Conservation (phyloP, 2,329 filamentous ascomycete genomes). For the Zymoseptoria ardabiliae region DNA sequence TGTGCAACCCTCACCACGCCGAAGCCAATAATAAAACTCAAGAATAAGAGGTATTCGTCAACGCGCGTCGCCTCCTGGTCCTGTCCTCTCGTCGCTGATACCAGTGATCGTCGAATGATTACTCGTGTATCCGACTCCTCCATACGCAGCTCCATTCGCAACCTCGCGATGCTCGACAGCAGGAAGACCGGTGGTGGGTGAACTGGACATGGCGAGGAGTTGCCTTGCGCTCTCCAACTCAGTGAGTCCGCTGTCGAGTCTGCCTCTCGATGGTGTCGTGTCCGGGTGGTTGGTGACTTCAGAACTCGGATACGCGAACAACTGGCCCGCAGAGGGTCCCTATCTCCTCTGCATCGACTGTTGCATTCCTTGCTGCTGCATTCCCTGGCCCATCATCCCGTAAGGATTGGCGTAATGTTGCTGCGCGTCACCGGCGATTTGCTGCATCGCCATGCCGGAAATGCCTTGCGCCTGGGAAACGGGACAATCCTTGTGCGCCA, state of each 20-base stretch:
- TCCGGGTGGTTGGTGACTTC: not conserved
- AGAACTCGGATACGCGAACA: not conserved
- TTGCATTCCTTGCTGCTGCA: constrained; percentile 27
- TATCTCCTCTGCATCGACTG: constrained; percentile 31
- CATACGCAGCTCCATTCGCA: not conserved
- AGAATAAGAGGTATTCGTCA: not conserved
- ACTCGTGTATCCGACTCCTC: not conserved
- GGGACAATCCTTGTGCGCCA: constrained; percentile 94
- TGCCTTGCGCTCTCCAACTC: not conserved
- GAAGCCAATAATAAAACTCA: not conserved
- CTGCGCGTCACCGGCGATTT: constrained; percentile 40
- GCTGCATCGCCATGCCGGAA: constrained; percentile 43
- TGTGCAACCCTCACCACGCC: not conserved
- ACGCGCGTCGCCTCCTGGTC: not conserved
- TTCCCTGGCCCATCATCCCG: constrained; percentile 36
- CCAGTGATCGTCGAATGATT: not conserved
- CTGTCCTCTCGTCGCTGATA: no score
- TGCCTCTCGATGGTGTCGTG: not conserved
- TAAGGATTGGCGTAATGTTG: constrained; percentile 40
- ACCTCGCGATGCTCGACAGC: not conserved
- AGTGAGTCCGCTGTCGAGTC: not conserved
- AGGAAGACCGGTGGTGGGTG: not conserved
- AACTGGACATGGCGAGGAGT: not conserved
- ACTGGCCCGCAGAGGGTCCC: constrained; percentile 3
- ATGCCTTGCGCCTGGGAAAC: constrained; percentile 82